A percentile compares a stretch with the other conserved stretches of the same genome.
These are phyloP conservation scores for Apiospora kogelbergensis DNA, from an alignment of 2,329 filamentous ascomycete species.

Conservation along the genomic window DNA sequence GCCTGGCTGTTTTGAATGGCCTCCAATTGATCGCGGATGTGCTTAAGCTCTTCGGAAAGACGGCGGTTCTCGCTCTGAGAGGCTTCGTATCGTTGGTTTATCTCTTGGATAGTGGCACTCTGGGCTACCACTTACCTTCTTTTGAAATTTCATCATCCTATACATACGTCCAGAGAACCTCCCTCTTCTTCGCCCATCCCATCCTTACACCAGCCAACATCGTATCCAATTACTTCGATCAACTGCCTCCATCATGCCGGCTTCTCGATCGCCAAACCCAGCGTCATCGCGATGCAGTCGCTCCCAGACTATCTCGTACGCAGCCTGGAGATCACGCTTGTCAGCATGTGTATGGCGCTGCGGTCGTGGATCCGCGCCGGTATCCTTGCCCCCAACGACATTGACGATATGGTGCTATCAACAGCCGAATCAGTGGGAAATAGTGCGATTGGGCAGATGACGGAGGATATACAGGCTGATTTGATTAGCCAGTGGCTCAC, in stretches of 20 bases:
- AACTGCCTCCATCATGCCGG: too few relatives aligned
- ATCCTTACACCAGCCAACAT: too few relatives aligned
- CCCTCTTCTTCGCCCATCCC: too few relatives aligned
- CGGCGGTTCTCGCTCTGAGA: background rate
- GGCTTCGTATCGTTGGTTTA: background rate
- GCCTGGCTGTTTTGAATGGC: too few relatives aligned
- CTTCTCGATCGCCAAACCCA: too few relatives aligned
- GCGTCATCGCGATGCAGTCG: too few relatives aligned
- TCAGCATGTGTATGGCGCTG: background rate
- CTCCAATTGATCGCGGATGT: too few relatives aligned
- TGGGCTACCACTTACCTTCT: background rate
- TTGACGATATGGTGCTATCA: background rate
- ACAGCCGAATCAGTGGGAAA: background rate
- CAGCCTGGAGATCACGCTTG: background rate
- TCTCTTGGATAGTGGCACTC: background rate
- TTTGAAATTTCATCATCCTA: too few relatives aligned
- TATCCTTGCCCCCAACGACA: background rate
- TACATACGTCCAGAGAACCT: too few relatives aligned
- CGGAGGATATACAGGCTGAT: background rate
- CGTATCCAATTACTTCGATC: too few relatives aligned
- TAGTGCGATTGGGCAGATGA: background rate
- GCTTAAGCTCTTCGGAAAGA: too few relatives aligned
- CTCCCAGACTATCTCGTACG: too few relatives aligned
- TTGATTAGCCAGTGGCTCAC: background rate
- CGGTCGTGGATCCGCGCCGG: background rate